Evolutionary conservation across 2,329 filamentous ascomycete genomes (phyloP).

Genomic region (Sporothrix sp.): DNA sequence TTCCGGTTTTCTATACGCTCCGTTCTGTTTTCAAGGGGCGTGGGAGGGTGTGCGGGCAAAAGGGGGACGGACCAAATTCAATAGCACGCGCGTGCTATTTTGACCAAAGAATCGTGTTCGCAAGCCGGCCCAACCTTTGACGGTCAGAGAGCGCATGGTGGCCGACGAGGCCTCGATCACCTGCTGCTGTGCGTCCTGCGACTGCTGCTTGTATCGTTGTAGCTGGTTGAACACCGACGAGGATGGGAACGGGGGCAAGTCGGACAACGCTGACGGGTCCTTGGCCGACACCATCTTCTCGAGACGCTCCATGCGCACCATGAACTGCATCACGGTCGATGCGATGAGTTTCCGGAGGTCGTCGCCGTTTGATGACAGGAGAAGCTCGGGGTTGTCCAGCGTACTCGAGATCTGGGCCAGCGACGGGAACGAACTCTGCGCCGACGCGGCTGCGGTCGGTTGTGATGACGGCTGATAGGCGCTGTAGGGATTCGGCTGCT

Average conservation of each 20-base stretch:
- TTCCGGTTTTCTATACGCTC: background rate
- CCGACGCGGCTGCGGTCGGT: background rate
- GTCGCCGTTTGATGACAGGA: slow-evolving; percentile 22
- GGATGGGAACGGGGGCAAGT: slow-evolving; percentile 14
- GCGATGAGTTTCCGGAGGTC: slow-evolving; percentile 17
- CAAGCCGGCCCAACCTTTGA: slow-evolving; percentile 37
- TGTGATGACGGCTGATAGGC: background rate
- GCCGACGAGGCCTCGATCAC: slow-evolving; percentile 22
- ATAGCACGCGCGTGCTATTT: slow-evolving; percentile 41
- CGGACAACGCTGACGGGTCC: slow-evolving; percentile 18
- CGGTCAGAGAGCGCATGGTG: slow-evolving; percentile 40
- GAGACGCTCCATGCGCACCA: slow-evolving; percentile 42
- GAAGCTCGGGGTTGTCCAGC: slow-evolving; percentile 6
- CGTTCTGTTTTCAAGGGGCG: background rate
- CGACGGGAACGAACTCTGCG: background rate
- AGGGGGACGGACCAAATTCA: slow-evolving; percentile 39
- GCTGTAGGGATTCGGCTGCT: background rate
- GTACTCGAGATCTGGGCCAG: slow-evolving; percentile 8
- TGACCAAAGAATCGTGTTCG: slow-evolving; percentile 45
- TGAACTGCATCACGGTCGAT: slow-evolving; percentile 36
- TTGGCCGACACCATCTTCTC: slow-evolving; percentile 39
- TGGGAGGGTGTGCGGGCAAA: too few species aligned
- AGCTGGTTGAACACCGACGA: slow-evolving; percentile 19
- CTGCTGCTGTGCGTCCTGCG: slow-evolving; percentile 1
- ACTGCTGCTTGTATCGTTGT: slow-evolving; percentile 15